Percentiles rank a stretch among this genome's conserved stretches.
These are phyloP conservation scores for Podaxis rugospora DNA, from an alignment of 768 basidiomycete genomes.

Conservation along the genomic window DNA sequence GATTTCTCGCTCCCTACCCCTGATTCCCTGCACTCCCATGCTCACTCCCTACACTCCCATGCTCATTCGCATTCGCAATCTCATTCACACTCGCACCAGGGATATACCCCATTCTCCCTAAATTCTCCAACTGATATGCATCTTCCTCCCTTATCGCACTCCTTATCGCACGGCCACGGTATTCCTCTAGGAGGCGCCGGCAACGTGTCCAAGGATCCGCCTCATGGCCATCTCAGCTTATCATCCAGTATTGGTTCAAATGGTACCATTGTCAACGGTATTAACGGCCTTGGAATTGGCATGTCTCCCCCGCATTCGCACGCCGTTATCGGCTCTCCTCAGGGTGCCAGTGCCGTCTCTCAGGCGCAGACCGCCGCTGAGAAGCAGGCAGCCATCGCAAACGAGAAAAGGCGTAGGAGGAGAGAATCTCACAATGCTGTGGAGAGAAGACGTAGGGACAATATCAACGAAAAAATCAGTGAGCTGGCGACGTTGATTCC, in stretches of 20 bases:
- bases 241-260: slow-evolving; percentile 11
- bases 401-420: slow-evolving; percentile 77
- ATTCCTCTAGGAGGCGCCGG: slow-evolving; percentile 5
- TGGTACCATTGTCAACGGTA: slow-evolving; percentile 12
- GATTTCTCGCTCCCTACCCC: slow-evolving; percentile 15
- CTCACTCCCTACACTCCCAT: slow-evolving; percentile 16
- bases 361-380: slow-evolving; percentile 19
- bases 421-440: slow-evolving; percentile 92
- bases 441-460: slow-evolving; percentile 81
- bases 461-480: slow-evolving; percentile 93
- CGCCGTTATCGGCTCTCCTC: neutral
- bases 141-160: slow-evolving; percentile 9
- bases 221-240: slow-evolving; percentile 4
- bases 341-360: neutral
- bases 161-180: neutral
- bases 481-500: slow-evolving; percentile 89
- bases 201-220: slow-evolving; percentile 6
- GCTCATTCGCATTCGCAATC: slow-evolving; percentile 23
- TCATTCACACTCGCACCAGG: slow-evolving; percentile 24
- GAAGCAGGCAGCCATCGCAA: slow-evolving; percentile 59
- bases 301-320: slow-evolving; percentile 7
- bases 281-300: slow-evolving; percentile 10
- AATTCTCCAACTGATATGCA: slow-evolving; percentile 19
- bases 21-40: slow-evolving; percentile 26
- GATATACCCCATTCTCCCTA: slow-evolving; percentile 25